phyloP scores from a whole-genome alignment of 2,329 filamentous ascomycete genomes.

The Reticulascus tulasneorum region DNA sequence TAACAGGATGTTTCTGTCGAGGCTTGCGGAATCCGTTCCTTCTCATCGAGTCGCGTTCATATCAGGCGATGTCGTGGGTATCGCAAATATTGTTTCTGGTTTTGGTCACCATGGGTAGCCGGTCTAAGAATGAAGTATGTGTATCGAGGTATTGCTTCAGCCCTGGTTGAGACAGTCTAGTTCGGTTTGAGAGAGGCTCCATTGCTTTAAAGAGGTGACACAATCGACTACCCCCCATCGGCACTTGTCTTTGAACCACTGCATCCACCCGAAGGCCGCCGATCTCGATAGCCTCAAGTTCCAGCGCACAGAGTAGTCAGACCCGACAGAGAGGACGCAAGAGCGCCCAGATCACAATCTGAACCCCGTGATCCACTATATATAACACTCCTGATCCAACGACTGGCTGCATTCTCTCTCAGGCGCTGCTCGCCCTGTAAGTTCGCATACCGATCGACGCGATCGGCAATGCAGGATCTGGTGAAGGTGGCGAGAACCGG shows the following conservation, averaged over 20 bases:
- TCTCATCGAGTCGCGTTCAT: too few species aligned
- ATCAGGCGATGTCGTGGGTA: too few species aligned
- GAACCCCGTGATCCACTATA: slow-evolving; percentile 3
- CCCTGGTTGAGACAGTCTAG: too few species aligned
- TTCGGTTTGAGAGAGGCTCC: too few species aligned
- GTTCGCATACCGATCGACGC: slow-evolving; percentile 4
- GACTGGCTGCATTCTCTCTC: not conserved
- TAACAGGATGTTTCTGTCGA: too few species aligned
- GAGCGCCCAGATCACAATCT: slow-evolving; percentile 9
- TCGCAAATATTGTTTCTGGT: too few species aligned
- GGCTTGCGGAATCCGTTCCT: too few species aligned
- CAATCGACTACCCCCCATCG: slow-evolving; percentile 2
- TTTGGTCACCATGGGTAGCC: too few species aligned
- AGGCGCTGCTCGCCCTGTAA: slow-evolving; percentile 9
- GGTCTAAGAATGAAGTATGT: too few species aligned
- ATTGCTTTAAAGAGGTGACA: too few species aligned
- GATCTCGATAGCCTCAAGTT: slow-evolving; percentile 8
- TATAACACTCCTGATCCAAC: slow-evolving; percentile 1
- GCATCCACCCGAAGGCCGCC: slow-evolving; percentile 2
- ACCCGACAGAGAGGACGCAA: slow-evolving; percentile 4
- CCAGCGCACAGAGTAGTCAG: slow-evolving; percentile 7
- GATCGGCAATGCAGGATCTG: slow-evolving; percentile 7
- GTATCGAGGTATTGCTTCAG: too few species aligned
- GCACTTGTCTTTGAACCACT: slow-evolving; percentile 3
- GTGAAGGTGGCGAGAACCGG: too few species aligned